These are phyloP conservation scores for Fusarium dlaminii DNA, from an alignment of 2,329 filamentous ascomycete genomes.

Conservation along the genomic window DNA sequence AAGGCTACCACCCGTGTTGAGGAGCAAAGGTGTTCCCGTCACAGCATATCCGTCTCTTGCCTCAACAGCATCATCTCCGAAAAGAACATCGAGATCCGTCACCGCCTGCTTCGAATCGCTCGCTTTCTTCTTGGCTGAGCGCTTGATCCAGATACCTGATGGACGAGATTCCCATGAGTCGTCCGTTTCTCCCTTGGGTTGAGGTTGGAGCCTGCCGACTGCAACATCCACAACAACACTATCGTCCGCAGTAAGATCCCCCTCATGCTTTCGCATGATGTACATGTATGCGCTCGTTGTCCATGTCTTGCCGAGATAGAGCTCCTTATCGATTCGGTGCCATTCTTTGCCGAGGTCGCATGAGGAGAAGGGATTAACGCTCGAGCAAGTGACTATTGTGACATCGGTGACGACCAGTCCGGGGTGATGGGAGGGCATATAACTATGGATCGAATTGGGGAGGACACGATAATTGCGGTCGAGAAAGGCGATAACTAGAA, in stretches of 20 bases:
- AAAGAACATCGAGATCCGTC: conserved; percentile 86
- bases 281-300: conserved; percentile 82
- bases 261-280: conserved; percentile 84
- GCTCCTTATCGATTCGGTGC: conserved; percentile 89
- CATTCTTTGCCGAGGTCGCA: conserved; percentile 80
- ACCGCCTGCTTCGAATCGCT: conserved; percentile 79
- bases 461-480: conserved; percentile 90
- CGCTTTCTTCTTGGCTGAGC: conserved; percentile 75
- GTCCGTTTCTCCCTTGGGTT: conserved; percentile 54
- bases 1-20: conserved; percentile 69
- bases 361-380: conserved; percentile 76
- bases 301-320: conserved; percentile 81
- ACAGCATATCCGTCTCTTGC: conserved; percentile 87
- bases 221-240: conserved; percentile 82
- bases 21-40: conserved; percentile 75
- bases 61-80: conserved; percentile 91
- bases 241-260: conserved; percentile 78
- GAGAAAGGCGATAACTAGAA: conserved; percentile 81
- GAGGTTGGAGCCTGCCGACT: conserved; percentile 78
- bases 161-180: conserved; percentile 82
- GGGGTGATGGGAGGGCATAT: conserved; percentile 85
- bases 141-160: conserved; percentile 83
- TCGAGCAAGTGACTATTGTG: conserved; percentile 79
- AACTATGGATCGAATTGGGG: conserved; percentile 84
- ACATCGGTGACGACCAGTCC: conserved; percentile 89